Conservation (phyloP, 2,329 filamentous ascomycete genomes). For the Zymoseptoria pseudotritici region DNA sequence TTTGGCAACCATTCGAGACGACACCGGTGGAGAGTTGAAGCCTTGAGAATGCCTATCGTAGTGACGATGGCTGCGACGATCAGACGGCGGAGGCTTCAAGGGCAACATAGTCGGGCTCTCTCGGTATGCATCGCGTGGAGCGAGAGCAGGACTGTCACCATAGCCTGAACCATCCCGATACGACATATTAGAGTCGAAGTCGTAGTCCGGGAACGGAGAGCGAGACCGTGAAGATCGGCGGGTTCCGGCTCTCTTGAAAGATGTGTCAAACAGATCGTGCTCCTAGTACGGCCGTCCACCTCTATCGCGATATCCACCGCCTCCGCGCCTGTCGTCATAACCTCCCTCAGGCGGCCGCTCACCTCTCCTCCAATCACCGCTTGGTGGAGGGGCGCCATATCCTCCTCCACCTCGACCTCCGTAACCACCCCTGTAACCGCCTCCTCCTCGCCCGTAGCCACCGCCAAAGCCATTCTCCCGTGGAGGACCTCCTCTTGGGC, state of each 20-base stretch:
- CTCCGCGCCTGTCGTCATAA: slow-evolving; percentile 18
- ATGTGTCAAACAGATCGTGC: background rate
- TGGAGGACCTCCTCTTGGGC: slow-evolving; percentile 29
- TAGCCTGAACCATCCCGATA: background rate
- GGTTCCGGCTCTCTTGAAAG: background rate
- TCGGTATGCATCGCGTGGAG: background rate
- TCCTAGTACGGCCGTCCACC: slow-evolving; percentile 22
- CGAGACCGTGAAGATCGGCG: background rate
- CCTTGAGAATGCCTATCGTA: background rate
- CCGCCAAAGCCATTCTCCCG: slow-evolving; percentile 25
- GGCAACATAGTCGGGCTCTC: background rate
- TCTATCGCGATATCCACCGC: slow-evolving; percentile 23
- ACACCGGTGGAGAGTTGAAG: background rate
- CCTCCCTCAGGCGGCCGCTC: slow-evolving; percentile 29
- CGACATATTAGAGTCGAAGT: background rate
- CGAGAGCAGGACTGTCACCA: background rate
- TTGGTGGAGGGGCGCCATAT: slow-evolving; percentile 22
- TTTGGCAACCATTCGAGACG: background rate
- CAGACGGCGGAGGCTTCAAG: background rate
- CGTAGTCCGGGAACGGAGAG: background rate
- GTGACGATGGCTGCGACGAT: background rate
- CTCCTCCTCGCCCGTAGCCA: slow-evolving; percentile 21
- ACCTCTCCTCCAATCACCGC: slow-evolving; percentile 35
- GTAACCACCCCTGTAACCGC: slow-evolving; percentile 13
- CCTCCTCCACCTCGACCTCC: slow-evolving; percentile 20